Conservation (phyloP, 805 yeast genomes). For the Ogataea nitratoaversa region DNA sequence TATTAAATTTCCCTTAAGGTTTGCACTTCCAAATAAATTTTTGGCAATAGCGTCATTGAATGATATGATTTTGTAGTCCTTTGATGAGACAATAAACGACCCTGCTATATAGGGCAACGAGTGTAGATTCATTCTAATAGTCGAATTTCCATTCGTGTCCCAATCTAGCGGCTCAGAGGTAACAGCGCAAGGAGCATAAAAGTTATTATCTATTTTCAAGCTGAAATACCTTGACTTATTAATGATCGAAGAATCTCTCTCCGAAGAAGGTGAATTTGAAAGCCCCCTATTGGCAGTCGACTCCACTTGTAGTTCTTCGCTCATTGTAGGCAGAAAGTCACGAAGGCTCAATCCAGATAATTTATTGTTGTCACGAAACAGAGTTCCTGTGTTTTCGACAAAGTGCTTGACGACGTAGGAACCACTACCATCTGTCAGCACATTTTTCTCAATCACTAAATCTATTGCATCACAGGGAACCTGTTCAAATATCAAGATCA, state of each 20-base stretch:
- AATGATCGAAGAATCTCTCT: slow-evolving; percentile 39
- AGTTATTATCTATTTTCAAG: slow-evolving; percentile 36
- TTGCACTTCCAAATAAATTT: slow-evolving; percentile 68
- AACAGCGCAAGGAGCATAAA: slow-evolving; percentile 68
- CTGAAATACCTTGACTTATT: slow-evolving; percentile 66
- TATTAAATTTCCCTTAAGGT: slow-evolving; percentile 45
- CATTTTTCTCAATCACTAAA: slow-evolving; percentile 41
- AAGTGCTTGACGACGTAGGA: slow-evolving; percentile 21
- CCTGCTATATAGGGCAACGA: slow-evolving; percentile 87
- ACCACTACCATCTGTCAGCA: slow-evolving; percentile 7
- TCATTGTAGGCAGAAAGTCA: slow-evolving; percentile 22
- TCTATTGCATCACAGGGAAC: slow-evolving; percentile 71
- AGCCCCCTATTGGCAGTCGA: slow-evolving; percentile 3
- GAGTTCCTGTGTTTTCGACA: slow-evolving; percentile 19
- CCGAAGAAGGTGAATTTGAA: slow-evolving; percentile 18
- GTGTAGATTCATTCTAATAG: slow-evolving; percentile 60
- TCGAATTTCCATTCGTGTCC: slow-evolving; percentile 28
- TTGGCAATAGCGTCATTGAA: slow-evolving; percentile 76
- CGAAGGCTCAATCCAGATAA: slow-evolving; percentile 14
- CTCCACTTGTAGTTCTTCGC: slow-evolving; percentile 10
- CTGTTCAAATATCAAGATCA: slow-evolving; percentile 84
- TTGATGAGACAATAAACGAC: slow-evolving; percentile 61
- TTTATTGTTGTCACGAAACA: slow-evolving; percentile 17
- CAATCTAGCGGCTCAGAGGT: slow-evolving; percentile 56
- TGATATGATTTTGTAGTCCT: slow-evolving; percentile 50